These are phyloP conservation scores for Mortierella polycephala DNA, from an alignment of 371 early-diverging fungal species.

Conservation along the genomic window DNA sequence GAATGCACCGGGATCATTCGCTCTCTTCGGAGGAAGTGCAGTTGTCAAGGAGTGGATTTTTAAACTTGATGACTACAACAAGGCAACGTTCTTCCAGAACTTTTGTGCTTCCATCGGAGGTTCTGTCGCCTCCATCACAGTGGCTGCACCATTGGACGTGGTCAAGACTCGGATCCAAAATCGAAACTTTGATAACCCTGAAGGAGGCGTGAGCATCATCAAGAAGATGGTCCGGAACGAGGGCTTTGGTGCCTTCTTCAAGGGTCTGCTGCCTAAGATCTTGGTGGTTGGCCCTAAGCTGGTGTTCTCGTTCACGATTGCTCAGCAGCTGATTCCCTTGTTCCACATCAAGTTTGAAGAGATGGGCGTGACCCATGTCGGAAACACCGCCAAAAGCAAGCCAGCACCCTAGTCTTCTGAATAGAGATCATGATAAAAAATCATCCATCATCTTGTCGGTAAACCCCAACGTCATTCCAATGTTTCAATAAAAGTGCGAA, in stretches of 20 bases:
- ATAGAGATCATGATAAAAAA: neutral
- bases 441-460: too few species aligned
- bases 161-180: slow-evolving; percentile 99
- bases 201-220: slow-evolving; percentile 88
- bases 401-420: neutral
- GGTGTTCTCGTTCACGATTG: slow-evolving; percentile 96
- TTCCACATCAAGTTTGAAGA: slow-evolving; percentile 68
- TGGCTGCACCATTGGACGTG: slow-evolving; percentile 97
- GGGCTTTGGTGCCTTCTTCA: slow-evolving; percentile 96
- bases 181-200: slow-evolving; percentile 87
- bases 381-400: slow-evolving; percentile 27
- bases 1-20: slow-evolving; percentile 98
- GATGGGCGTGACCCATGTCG: slow-evolving; percentile 57
- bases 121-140: slow-evolving; percentile 93
- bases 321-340: slow-evolving; percentile 92
- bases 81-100: slow-evolving; percentile 98
- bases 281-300: slow-evolving; percentile 97
- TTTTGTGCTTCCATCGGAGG: slow-evolving; percentile 96
- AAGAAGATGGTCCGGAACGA: slow-evolving; percentile 90
- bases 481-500: too few species aligned
- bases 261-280: slow-evolving; percentile 97
- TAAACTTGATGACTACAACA: slow-evolving; percentile 85
- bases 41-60: slow-evolving; percentile 94
- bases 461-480: too few species aligned
- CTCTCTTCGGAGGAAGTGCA: slow-evolving; percentile 96